Conservation (phyloP, 495 filamentous ascomycete genomes). For the Glarea lozoyensis region DNA sequence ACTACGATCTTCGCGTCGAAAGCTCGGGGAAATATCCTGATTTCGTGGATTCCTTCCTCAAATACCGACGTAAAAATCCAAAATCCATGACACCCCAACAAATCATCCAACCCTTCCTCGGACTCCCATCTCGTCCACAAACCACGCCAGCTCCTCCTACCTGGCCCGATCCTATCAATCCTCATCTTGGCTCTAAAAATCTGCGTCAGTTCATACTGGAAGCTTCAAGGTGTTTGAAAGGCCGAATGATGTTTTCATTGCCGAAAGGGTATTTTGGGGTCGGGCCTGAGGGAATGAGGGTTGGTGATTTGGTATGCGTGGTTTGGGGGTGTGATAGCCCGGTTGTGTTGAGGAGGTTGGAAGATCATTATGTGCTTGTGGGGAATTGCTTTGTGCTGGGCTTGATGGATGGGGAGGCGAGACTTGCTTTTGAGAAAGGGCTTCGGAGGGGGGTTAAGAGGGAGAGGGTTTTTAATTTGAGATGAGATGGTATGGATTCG, state of each 20-base stretch:
- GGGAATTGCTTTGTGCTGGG: conserved; percentile 6
- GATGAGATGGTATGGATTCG: no score
- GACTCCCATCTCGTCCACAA: neutral
- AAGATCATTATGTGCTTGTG: conserved; percentile 1
- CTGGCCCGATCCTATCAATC: neutral
- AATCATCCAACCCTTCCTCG: neutral
- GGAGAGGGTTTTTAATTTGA: neutral
- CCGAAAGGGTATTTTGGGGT: conserved; percentile 6
- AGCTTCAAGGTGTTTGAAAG: neutral
- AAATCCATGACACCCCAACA: neutral
- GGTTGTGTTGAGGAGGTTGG: neutral
- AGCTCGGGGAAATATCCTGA: neutral
- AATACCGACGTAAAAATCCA: neutral
- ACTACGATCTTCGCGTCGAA: neutral
- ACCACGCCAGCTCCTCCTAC: no score
- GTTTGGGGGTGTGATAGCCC: conserved; percentile 4
- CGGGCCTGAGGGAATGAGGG: neutral
- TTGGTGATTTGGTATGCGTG: conserved; percentile 6
- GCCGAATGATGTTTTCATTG: conserved; percentile 2
- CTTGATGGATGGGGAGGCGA: conserved; percentile 9
- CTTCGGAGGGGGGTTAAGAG: no score
- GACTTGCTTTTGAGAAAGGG: neutral
- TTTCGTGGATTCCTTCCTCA: neutral
- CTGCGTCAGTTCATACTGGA: neutral
- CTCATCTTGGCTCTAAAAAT: neutral